Conservation (phyloP, 2,329 filamentous ascomycete species). For the Plenodomus lindquistii region DNA sequence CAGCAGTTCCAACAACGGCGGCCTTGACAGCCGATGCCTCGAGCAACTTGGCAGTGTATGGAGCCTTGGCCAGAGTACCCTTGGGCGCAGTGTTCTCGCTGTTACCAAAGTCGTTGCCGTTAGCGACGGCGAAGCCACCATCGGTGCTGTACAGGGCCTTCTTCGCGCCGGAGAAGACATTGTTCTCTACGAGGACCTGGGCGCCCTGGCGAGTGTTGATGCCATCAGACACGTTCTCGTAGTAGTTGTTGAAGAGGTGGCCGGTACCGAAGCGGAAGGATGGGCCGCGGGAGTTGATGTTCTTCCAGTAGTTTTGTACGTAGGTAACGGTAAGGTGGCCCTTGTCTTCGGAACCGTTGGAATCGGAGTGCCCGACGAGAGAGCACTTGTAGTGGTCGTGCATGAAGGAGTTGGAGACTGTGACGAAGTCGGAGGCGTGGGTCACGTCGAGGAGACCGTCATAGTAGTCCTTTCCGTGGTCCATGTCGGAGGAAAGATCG, state of each 20-base stretch:
- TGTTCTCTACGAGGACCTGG: slow-evolving; percentile 50
- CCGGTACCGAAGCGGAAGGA: slow-evolving; percentile 68
- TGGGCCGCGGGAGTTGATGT: slow-evolving; percentile 67
- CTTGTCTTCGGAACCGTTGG: slow-evolving; percentile 61
- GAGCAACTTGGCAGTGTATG: slow-evolving; percentile 41
- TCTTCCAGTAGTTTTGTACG: slow-evolving; percentile 67
- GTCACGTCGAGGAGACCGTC: slow-evolving; percentile 69
- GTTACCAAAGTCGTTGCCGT: slow-evolving; percentile 47
- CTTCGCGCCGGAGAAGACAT: slow-evolving; percentile 40
- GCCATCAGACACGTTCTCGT: slow-evolving; percentile 43
- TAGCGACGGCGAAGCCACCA: slow-evolving; percentile 42
- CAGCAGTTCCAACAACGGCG: slow-evolving; percentile 46
- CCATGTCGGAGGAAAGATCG: slow-evolving; percentile 63
- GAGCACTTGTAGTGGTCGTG: slow-evolving; percentile 65
- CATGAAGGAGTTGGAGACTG: slow-evolving; percentile 57
- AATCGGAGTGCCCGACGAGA: slow-evolving; percentile 64
- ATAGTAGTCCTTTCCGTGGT: slow-evolving; percentile 70
- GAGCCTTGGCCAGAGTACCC: slow-evolving; percentile 39
- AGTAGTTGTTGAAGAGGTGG: slow-evolving; percentile 62
- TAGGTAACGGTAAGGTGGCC: slow-evolving; percentile 68
- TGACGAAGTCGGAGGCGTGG: slow-evolving; percentile 66
- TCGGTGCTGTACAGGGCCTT: slow-evolving; percentile 43
- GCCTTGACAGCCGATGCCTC: slow-evolving; percentile 40
- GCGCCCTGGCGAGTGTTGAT: slow-evolving; percentile 51
- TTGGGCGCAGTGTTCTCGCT: slow-evolving; percentile 34